Evolutionary conservation across 768 basidiomycete species (phyloP), one percentile per base, ranked within the genome.

Genomic region (Boletus rubescentipes): DNA sequence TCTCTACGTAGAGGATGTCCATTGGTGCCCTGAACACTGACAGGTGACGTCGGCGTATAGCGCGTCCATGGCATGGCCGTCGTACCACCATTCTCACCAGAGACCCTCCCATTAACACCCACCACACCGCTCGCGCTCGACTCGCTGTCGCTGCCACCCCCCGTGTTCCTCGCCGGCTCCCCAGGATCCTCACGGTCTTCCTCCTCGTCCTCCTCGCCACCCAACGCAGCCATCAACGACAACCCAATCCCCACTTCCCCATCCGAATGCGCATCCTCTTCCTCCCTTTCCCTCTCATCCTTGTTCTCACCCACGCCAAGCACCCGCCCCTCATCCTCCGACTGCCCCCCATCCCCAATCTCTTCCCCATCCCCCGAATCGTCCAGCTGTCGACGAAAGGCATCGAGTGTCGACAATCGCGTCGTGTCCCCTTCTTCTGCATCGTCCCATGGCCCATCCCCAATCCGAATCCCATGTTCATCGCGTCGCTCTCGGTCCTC

Each of bases 181-280:
- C 30, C 44, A 5, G 26, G 44, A 8, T 41, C 45, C 4, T 56
- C 50, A 46, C n/a, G 49, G 9, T 50, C 58, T 2, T 61, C 67
- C 1, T 53, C 66, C 0, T 60, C 71, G 14, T 65, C 68, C 2
- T 67, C 75, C 12, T n/a, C n/a, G n/a, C 57, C 72, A 63, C 36
- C 72, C 68, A 62, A 82, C 37, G 76, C 77, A 58, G 83, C 81
- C 48, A 91, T 69, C 49, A 90, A 69, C 2, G 84, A 84, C 32
- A 89, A 69, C 2, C 89, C 89, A 35, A 91, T 90, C 0, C 84
- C 89, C 1, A 80, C 73, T 46, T 83, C 80, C 4, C 82, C 86
- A 53, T 87, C 86, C 2, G 81, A 81, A 49, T 74, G 57, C 7
- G 67, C 75, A 4, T 72, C 66, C 16, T 60, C 61, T 0, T 44